A percentile compares a stretch with the other conserved stretches of the same genome.
Conservation (phyloP, 495 filamentous ascomycete species). For the Penicillium desertorum region DNA sequence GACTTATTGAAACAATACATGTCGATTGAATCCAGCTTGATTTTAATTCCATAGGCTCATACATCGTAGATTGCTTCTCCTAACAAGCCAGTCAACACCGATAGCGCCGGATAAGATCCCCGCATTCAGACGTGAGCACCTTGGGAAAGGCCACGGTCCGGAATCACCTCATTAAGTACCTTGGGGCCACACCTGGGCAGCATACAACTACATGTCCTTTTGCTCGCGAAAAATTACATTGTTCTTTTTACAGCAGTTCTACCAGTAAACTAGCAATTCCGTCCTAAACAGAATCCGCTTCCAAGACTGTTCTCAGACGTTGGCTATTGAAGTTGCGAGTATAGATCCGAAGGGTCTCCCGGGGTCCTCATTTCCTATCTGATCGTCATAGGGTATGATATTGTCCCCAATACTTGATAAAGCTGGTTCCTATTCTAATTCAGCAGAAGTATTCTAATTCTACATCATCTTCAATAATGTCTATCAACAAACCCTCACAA, state of each 20-base stretch:
- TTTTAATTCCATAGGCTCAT: background rate
- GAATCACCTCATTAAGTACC: slow-evolving; percentile 13
- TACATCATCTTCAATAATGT: background rate
- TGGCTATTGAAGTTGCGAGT: background rate
- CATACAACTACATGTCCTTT: background rate
- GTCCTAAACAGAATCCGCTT: background rate
- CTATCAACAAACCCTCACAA: background rate
- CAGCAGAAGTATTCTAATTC: background rate
- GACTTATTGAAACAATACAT: background rate
- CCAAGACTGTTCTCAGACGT: background rate
- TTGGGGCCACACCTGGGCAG: slow-evolving; percentile 6
- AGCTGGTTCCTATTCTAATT: background rate
- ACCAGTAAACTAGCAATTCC: background rate
- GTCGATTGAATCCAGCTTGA: background rate
- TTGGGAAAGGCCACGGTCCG: background rate
- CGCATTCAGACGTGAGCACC: slow-evolving; percentile 8
- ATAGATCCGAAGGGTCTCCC: slow-evolving; percentile 8
- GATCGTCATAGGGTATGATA: slow-evolving; percentile 8
- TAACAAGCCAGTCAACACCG: background rate
- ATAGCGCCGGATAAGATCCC: background rate
- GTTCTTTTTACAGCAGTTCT: background rate
- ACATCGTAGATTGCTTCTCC: background rate
- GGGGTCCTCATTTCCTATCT: slow-evolving; percentile 11
- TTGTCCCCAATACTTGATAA: background rate
- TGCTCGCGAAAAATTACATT: background rate